phyloP scores from a whole-genome alignment of 1,139 yeast species.

The Saccharomyces hybrid region DNA sequence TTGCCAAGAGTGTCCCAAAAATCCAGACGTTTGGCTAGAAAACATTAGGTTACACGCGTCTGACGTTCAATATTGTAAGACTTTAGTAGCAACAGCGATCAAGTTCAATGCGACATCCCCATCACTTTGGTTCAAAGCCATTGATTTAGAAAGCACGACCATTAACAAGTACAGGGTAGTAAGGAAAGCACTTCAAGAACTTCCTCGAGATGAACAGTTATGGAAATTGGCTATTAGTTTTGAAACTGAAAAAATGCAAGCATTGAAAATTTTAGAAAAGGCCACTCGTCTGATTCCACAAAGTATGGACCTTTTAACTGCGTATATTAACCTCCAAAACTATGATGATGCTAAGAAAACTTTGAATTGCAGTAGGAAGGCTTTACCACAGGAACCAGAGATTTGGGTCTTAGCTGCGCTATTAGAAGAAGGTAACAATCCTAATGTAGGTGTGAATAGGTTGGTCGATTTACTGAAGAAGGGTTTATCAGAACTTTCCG shows the following conservation, averaged over 20 bases:
- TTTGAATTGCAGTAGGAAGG: conserved; percentile 54
- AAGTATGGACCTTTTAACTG: conserved; percentile 59
- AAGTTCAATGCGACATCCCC: conserved; percentile 48
- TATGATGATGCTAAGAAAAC: conserved; percentile 44
- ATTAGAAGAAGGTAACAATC: conserved; percentile 53
- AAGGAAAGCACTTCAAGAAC: conserved; percentile 50
- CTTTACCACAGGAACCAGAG: conserved; percentile 42
- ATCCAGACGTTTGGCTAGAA: conserved; percentile 78
- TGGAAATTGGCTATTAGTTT: conserved; percentile 49
- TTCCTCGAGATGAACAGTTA: conserved; percentile 42
- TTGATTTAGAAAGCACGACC: conserved; percentile 53
- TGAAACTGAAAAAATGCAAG: conserved; percentile 45
- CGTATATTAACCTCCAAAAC: conserved; percentile 39
- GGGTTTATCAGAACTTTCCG: conserved; percentile 44
- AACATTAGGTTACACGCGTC: conserved; percentile 56
- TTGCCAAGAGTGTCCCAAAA: conserved; percentile 57
- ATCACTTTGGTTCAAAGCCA: conserved; percentile 66
- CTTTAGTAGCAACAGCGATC: conserved; percentile 61
- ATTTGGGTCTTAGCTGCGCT: conserved; percentile 70
- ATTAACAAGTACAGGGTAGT: conserved; percentile 48
- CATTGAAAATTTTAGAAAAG: conserved; percentile 48
- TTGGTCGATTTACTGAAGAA: conserved; percentile 42
- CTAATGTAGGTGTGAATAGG: conserved; percentile 35
- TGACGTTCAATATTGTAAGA: conserved; percentile 42
- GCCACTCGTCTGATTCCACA: conserved; percentile 66